Percentiles rank a stretch among this genome's conserved stretches.
These are phyloP conservation scores for Cubamyces sp. DNA, from an alignment of 768 basidiomycete genomes.

Conservation along the genomic window DNA sequence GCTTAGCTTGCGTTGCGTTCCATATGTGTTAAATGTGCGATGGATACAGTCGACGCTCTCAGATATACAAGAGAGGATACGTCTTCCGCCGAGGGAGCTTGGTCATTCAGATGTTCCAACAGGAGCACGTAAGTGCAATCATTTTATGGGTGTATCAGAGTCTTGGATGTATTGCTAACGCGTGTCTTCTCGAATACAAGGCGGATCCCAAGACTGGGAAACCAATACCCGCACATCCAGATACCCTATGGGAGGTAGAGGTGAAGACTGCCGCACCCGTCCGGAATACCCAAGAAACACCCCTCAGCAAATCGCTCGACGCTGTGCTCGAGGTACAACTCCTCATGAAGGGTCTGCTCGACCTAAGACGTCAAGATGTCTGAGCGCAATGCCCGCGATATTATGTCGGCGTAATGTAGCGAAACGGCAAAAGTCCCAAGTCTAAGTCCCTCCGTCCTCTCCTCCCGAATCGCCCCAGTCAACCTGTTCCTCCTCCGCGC, in stretches of 20 bases:
- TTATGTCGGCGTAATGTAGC: not conserved
- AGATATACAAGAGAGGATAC: slow-evolving; percentile 84
- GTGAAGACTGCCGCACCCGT: slow-evolving; percentile 83
- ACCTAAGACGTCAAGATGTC: slow-evolving; percentile 74
- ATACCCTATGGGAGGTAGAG: slow-evolving; percentile 87
- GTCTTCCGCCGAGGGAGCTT: slow-evolving; percentile 71
- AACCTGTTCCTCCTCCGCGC: slow-evolving; percentile 46
- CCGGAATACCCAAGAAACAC: slow-evolving; percentile 76
- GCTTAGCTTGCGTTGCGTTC: not conserved
- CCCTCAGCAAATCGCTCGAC: slow-evolving; percentile 69
- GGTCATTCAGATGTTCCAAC: slow-evolving; percentile 83
- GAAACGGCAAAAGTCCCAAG: not conserved
- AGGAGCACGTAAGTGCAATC: slow-evolving; percentile 63
- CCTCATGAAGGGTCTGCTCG: slow-evolving; percentile 83
- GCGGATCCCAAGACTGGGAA: slow-evolving; percentile 76
- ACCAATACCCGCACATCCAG: slow-evolving; percentile 75
- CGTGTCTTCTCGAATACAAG: slow-evolving; percentile 39
- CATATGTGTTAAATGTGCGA: slow-evolving; percentile 5
- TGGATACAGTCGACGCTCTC: slow-evolving; percentile 58
- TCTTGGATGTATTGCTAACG: not conserved
- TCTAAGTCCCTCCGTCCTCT: slow-evolving; percentile 22
- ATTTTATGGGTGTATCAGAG: too few relatives aligned
- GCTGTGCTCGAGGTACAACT: slow-evolving; percentile 81
- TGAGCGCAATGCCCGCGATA: slow-evolving; percentile 31
- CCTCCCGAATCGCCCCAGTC: slow-evolving; percentile 57